Evolutionary conservation across 495 filamentous ascomycete species (phyloP).

Genomic region (Lentithecium fluviatile): DNA sequence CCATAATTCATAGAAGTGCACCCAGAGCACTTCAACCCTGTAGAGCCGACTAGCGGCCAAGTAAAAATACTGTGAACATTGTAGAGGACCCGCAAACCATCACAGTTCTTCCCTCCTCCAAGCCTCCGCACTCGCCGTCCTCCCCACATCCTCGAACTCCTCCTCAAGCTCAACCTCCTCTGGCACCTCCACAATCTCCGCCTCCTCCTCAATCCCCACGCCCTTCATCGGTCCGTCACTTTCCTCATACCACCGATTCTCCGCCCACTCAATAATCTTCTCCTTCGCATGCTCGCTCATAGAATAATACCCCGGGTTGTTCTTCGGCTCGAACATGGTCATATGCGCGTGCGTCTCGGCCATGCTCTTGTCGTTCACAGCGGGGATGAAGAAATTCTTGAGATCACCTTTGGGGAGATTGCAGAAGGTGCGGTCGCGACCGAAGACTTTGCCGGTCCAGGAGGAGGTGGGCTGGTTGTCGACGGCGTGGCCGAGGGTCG

Average conservation of each 20-base stretch:
- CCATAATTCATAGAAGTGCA: no score
- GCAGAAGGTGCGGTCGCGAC: slow-evolving; percentile 77
- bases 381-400: slow-evolving; percentile 57
- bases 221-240: slow-evolving; percentile 23
- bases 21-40: no score
- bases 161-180: slow-evolving; percentile 14
- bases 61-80: no score
- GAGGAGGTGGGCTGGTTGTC: slow-evolving; percentile 47
- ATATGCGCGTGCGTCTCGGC: slow-evolving; percentile 85
- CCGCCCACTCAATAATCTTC: slow-evolving; percentile 58
- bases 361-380: slow-evolving; percentile 70
- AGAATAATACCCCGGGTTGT: slow-evolving; percentile 75
- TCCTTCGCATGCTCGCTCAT: slow-evolving; percentile 67
- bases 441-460: slow-evolving; percentile 49
- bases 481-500: slow-evolving; percentile 65
- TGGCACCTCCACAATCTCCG: slow-evolving; percentile 21
- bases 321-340: slow-evolving; percentile 78
- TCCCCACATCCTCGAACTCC: slow-evolving; percentile 28
- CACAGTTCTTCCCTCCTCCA: background rate
- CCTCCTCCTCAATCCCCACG: slow-evolving; percentile 23
- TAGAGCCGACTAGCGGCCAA: no score
- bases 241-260: slow-evolving; percentile 37
- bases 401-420: slow-evolving; percentile 61
- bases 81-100: no score
- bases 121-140: background rate